These are phyloP conservation scores for Kurtzmaniella cleridarum DNA, from an alignment of 805 yeast genomes.

Conservation along the genomic window DNA sequence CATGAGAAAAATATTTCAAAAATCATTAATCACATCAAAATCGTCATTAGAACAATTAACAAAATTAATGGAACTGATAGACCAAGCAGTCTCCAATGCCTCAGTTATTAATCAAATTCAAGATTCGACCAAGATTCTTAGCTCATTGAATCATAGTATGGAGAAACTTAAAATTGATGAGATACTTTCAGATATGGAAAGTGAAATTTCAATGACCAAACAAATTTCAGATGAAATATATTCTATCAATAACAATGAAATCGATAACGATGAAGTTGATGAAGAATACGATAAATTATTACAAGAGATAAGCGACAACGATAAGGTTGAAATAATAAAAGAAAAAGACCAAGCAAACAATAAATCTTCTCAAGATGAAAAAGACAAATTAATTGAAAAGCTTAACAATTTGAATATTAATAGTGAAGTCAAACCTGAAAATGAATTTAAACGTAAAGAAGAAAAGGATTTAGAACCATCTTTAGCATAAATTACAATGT, in stretches of 20 bases:
- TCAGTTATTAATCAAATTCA: conserved; percentile 20
- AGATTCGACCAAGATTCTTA: conserved; percentile 20
- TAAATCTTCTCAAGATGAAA: not conserved
- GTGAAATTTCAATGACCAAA: conserved; percentile 21
- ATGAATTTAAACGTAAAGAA: not conserved
- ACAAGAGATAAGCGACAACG: conserved; percentile 9
- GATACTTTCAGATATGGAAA: conserved; percentile 23
- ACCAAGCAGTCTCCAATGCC: conserved; percentile 29
- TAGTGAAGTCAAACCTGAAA: not conserved
- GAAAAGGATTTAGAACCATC: not conserved
- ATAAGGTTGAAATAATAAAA: conserved; percentile 1
- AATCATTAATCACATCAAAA: conserved; percentile 15
- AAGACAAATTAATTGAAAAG: conserved; percentile 9
- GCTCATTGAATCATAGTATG: conserved; percentile 21
- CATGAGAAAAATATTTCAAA: conserved; percentile 10
- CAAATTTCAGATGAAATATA: conserved; percentile 15
- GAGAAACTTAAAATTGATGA: conserved; percentile 22
- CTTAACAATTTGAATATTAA: conserved; percentile 10
- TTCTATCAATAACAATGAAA: not conserved
- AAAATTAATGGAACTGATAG: conserved; percentile 23
- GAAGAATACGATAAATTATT: conserved; percentile 22
- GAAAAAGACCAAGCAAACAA: conserved; percentile 1
- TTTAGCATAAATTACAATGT: not conserved
- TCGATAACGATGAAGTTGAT: conserved; percentile 23
- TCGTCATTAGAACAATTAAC: conserved; percentile 16